Base-by-base conservation (phyloP, 148 eudicot genomes). In the Gaultheria prostrata region DNA sequence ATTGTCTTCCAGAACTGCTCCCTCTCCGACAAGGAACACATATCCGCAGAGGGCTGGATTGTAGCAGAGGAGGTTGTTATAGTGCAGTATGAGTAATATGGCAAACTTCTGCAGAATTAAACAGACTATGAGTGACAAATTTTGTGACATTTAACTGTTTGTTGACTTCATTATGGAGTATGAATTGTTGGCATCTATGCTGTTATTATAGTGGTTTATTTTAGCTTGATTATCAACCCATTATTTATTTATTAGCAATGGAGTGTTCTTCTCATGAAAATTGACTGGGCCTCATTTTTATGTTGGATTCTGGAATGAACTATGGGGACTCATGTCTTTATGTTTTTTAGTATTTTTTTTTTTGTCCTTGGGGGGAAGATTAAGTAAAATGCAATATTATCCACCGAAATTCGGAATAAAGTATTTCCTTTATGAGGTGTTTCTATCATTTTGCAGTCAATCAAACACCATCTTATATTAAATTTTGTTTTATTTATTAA, bases 51-150 rank as follows among this genome's bases (percentile, higher is more conserved):
- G 20, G 93, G 93, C 73, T 95, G 98, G 98, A 85, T 83, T 51
- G 84, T 95, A 49, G 91, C 88, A 10, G 95, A 93, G 86, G 97
- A 95, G 86, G 84, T 87, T 67, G 88, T 95, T 33, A 77, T 88
- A 77, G 82, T 90, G 50, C 97, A 95, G 72, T 80, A 53, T 61
- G 98, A 95, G 80, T 82, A 84, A 70, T 8, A 13, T n/a, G 53
- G 24, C 18, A 67, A 4, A 28, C 35, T 67, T 67, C 72, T 28
- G 72, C 18, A 15, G 18, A 28, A 4, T 26, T 67, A 9, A 10
- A 63, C 14, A 0, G 71, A 0, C n/a, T 63, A 11, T 1, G 4
- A 26, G 32, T 10, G 10, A 65, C 71, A 26, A 65, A n/a, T 26
- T 65, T 65, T 65, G 69, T 24, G 71, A 26, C 11, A 65, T 65